These are phyloP conservation scores for Tolypocladium pustulatum DNA, from an alignment of 2,329 filamentous ascomycete species.

Conservation along the genomic window DNA sequence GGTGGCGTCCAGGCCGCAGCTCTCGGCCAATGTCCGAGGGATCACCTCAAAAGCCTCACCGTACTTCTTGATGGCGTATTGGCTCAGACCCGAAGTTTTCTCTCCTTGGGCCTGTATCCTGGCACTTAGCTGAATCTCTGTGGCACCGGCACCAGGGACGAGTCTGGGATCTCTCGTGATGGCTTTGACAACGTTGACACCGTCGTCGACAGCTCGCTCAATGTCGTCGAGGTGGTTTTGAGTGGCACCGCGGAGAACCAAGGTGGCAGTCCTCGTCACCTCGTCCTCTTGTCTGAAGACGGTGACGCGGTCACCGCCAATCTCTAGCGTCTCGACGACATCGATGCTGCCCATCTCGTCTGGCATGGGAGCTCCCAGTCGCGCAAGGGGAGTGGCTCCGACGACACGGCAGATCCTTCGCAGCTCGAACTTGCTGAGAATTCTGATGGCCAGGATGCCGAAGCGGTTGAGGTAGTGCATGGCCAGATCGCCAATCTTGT, in stretches of 20 bases:
- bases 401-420: slow-evolving; percentile 91
- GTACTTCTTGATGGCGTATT: slow-evolving; percentile 96
- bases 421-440: slow-evolving; percentile 96
- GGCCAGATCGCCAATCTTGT: slow-evolving; percentile 89
- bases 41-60: slow-evolving; percentile 97
- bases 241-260: slow-evolving; percentile 89
- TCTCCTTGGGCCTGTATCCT: slow-evolving; percentile 84
- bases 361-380: slow-evolving; percentile 96
- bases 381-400: slow-evolving; percentile 89
- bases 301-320: slow-evolving; percentile 94
- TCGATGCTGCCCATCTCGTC: slow-evolving; percentile 97
- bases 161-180: slow-evolving; percentile 88
- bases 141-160: slow-evolving; percentile 87
- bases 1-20: slow-evolving; percentile 91
- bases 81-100: slow-evolving; percentile 82
- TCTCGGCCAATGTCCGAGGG: slow-evolving; percentile 86
- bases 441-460: slow-evolving; percentile 91
- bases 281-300: slow-evolving; percentile 97
- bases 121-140: slow-evolving; percentile 89
- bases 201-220: slow-evolving; percentile 93
- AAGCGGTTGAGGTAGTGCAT: slow-evolving; percentile 97
- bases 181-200: slow-evolving; percentile 97
- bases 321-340: slow-evolving; percentile 92
- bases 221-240: slow-evolving; percentile 98
- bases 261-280: slow-evolving; percentile 81